Evolutionary conservation across 1,284 basidiomycete species (phyloP), one percentile per base, ranked within the genome.

Genomic region (Singerocomus rubriflavus): DNA sequence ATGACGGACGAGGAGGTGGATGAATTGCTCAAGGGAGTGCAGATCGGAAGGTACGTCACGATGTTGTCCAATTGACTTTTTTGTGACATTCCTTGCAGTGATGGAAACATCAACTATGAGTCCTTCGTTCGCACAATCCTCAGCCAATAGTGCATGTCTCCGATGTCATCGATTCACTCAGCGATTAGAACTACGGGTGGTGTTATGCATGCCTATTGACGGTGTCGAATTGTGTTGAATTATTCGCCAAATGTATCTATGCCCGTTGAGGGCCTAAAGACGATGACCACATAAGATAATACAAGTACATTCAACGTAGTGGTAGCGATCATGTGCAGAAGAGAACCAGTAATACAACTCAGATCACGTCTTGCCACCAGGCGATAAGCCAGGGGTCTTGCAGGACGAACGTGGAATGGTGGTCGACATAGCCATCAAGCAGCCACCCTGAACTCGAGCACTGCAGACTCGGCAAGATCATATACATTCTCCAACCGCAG

Each of bases 1-100:
- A 93, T 99, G 88, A 76, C 85, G 17, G 94, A 98, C 67, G 93
- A 96, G 58, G 96, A 99, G 74, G 96, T 98, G 17, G 96, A 99
- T 68, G 97, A 99, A 73, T 76, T 99, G 60, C 79, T 99, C 64
- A 98, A 98, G 74, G 94, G 94, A 41, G 89, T 93, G 14, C 89
- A 92, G 71, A 81, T 95, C 55, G 89, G 90, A 66, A 72, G 81
- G 91, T 93, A 60, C 72, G 88, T 82, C 13, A 17, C 26, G 13
- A 21, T 32, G 29, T 40, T n/a, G 21, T 32, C 36, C 10, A 21
- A 33, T 31, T 6, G 34, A 42, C 38, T 35, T 46, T 46, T 10
- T 27, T 21, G 34, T 69, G 35, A 64, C 61, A 57, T 35, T 35
- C 17, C 3, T 35, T 45, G 8, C 31, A 97, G 94, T 40, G 95